Conservation (phyloP, 176 grass and related monocot species). For the Carex myosuroides region DNA sequence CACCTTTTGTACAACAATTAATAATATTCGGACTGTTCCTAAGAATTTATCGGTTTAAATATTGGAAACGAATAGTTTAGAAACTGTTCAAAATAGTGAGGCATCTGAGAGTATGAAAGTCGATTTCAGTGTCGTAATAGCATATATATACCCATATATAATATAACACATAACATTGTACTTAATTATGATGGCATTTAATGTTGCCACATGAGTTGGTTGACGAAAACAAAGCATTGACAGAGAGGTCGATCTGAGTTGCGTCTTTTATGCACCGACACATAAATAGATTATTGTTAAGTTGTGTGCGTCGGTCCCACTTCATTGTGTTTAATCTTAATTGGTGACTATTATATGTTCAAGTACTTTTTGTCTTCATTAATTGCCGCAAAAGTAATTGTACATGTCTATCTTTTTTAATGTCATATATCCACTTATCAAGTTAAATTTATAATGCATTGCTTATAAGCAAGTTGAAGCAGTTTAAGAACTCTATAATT, state of each 20-base stretch:
- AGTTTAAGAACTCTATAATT: too few species aligned
- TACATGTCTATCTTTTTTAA: too few species aligned
- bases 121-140: not conserved
- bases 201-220: not conserved
- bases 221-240: not conserved
- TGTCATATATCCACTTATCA: too few species aligned
- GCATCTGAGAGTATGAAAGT: not conserved
- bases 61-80: not conserved
- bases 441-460: too few species aligned
- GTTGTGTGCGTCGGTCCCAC: not conserved
- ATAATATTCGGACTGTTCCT: too few species aligned
- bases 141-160: not conserved
- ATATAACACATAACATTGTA: too few species aligned
- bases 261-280: conserved; percentile 1
- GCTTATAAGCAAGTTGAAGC: too few species aligned
- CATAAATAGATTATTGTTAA: not conserved
- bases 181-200: not conserved
- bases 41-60: not conserved
- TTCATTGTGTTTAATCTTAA: not conserved
- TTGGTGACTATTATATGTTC: not conserved
- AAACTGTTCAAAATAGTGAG: not conserved
- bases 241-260: not conserved
- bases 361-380: too few species aligned
- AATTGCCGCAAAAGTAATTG: too few species aligned
- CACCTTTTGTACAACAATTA: too few species aligned